Evolutionary conservation across 192 early-diverging fungal species (phyloP).

Genomic region (Linnemannia exigua): DNA sequence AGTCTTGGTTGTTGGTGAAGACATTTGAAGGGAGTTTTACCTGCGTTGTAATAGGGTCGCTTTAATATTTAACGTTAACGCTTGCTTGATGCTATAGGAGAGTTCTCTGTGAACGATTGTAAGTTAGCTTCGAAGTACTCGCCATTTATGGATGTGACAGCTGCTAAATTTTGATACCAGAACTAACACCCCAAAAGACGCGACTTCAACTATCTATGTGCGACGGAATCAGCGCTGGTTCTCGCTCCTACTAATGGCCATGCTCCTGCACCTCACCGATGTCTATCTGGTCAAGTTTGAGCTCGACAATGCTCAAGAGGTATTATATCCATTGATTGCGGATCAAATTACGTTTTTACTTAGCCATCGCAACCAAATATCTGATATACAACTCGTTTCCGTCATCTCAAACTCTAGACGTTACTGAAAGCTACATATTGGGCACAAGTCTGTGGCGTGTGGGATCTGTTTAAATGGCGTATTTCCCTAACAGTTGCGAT

Average conservation of each 20-base stretch:
- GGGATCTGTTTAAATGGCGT: slow-evolving; percentile 38
- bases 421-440: slow-evolving; percentile 44
- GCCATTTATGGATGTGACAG: not conserved
- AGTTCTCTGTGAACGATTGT: slow-evolving; percentile 48
- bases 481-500: slow-evolving; percentile 43
- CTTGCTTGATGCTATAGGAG: slow-evolving; percentile 14
- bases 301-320: slow-evolving; percentile 35
- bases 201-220: slow-evolving; percentile 21
- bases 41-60: too few relatives aligned
- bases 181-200: slow-evolving; percentile 16
- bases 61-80: too few relatives aligned
- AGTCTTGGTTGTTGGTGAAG: not conserved
- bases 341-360: not conserved
- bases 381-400: not conserved
- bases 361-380: not conserved
- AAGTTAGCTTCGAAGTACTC: not conserved
- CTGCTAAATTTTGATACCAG: not conserved
- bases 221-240: slow-evolving; percentile 47
- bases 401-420: slow-evolving; percentile 15
- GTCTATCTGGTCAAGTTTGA: slow-evolving; percentile 47
- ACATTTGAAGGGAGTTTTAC: too few relatives aligned
- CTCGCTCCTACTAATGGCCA: slow-evolving; percentile 43
- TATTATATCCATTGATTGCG: not conserved
- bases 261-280: slow-evolving; percentile 45
- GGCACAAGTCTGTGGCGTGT: slow-evolving; percentile 26